These are phyloP conservation scores for Buddleja alternifolia DNA, from an alignment of 257 asterid genomes.

Conservation along the genomic window DNA sequence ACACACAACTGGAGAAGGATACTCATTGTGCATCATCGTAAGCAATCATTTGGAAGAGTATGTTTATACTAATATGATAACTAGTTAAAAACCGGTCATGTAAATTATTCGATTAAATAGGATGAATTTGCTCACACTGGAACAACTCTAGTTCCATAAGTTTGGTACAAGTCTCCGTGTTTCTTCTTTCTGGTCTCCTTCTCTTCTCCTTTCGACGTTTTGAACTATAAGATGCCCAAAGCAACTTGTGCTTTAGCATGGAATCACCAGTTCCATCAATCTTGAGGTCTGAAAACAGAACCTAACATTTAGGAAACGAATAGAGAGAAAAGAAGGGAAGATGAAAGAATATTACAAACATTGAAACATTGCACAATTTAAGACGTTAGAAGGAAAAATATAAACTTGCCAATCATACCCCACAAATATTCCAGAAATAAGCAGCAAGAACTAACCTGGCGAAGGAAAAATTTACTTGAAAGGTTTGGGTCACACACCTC, in stretches of 20 bases:
- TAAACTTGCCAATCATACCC: conserved; percentile 14
- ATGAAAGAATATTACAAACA: conserved; percentile 20
- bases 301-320: conserved; percentile 30
- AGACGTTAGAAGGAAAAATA: too few relatives aligned
- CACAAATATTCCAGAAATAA: conserved; percentile 14
- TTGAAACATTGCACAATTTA: conserved; percentile 13
- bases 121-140: conserved; percentile 76
- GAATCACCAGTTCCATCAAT: conserved; percentile 66
- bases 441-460: conserved; percentile 67
- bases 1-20: conserved; percentile 2
- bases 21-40: conserved; percentile 14
- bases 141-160: conserved; percentile 95
- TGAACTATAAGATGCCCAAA: conserved; percentile 76
- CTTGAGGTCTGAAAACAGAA: conserved; percentile 58
- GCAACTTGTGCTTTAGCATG: conserved; percentile 84
- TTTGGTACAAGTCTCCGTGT: conserved; percentile 73
- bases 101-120: conserved; percentile 12
- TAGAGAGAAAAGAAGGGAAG: not conserved
- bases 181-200: conserved; percentile 53
- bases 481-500: conserved; percentile 91
- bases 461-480: conserved; percentile 81
- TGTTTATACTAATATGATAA: conserved; percentile 1
- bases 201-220: conserved; percentile 56
- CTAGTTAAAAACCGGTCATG: conserved; percentile 6
- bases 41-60: conserved; percentile 4